phyloP scores from a whole-genome alignment of 768 basidiomycete species.

The Suillus americanus region DNA sequence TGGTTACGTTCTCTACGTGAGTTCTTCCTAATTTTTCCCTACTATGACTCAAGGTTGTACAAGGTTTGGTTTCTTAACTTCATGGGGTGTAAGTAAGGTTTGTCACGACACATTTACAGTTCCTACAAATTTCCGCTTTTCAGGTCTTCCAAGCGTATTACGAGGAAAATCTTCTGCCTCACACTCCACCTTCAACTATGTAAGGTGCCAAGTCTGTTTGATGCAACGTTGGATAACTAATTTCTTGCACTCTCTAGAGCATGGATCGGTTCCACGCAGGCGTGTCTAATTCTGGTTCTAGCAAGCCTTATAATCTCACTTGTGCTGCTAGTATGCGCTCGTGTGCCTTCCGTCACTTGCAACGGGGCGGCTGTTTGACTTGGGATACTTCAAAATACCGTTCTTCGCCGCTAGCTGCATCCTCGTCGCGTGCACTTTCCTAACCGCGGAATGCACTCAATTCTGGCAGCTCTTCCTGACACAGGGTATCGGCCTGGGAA shows the following conservation, averaged over 20 bases:
- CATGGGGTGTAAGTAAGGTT: slow-evolving; percentile 61
- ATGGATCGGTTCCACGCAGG: slow-evolving; percentile 84
- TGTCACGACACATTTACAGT: neutral
- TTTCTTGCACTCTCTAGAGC: slow-evolving; percentile 41
- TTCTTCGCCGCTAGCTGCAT: slow-evolving; percentile 46
- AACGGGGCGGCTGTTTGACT: slow-evolving; percentile 69
- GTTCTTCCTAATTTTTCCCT: neutral
- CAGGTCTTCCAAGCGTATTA: slow-evolving; percentile 79
- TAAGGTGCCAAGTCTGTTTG: slow-evolving; percentile 25
- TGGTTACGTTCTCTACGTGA: neutral
- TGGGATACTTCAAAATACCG: slow-evolving; percentile 61
- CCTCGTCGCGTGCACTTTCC: slow-evolving; percentile 56
- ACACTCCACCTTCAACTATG: slow-evolving; percentile 62
- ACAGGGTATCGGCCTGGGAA: slow-evolving; percentile 69
- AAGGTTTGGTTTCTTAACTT: slow-evolving; percentile 70
- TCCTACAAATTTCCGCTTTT: neutral
- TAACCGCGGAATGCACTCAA: slow-evolving; percentile 64
- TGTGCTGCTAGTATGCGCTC: slow-evolving; percentile 50
- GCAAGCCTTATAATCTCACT: neutral
- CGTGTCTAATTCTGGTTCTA: slow-evolving; percentile 18
- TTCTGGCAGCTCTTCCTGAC: slow-evolving; percentile 82
- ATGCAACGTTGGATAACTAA: neutral
- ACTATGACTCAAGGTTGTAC: neutral
- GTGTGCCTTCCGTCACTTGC: slow-evolving; percentile 62
- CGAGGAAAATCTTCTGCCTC: slow-evolving; percentile 47